Conservation (phyloP, 2,329 filamentous ascomycete species). For the Thermothelomyces thermophilus region DNA sequence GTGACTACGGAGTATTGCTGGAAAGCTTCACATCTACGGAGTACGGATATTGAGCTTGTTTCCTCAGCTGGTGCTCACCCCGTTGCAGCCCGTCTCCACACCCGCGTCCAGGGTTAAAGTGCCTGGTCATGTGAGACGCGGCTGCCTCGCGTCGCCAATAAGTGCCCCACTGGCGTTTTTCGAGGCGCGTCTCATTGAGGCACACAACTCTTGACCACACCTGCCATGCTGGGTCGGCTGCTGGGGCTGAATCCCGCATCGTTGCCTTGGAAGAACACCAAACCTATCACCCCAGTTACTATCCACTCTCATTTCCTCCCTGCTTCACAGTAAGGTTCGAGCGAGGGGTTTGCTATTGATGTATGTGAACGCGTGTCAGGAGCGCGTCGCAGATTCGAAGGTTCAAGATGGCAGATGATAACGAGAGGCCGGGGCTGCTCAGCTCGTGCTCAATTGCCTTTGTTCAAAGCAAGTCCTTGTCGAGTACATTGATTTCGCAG, state of each 20-base stretch:
- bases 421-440: constrained; percentile 16
- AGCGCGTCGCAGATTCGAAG: constrained; percentile 11
- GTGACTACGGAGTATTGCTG: not conserved
- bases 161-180: constrained; percentile 12
- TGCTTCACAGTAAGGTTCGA: no score
- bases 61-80: not conserved
- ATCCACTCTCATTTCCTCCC: no score
- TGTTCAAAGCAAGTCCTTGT: constrained; percentile 24
- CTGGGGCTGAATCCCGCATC: not conserved
- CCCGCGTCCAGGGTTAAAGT: constrained; percentile 14
- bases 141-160: constrained; percentile 17
- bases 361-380: constrained; percentile 18
- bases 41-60: not conserved
- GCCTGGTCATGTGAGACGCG: constrained; percentile 21
- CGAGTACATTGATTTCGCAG: constrained; percentile 18
- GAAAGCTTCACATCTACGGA: no score
- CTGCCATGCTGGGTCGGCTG: not conserved
- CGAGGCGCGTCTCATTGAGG: constrained; percentile 12
- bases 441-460: constrained; percentile 23
- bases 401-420: constrained; percentile 19
- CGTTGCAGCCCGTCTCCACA: not conserved
- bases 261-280: not conserved
- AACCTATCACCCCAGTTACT: not conserved
- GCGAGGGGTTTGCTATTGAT: constrained; percentile 1
- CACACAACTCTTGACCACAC: no score